These are phyloP conservation scores for Aureobasidium uvarum DNA, from an alignment of 2,329 filamentous ascomycete species.

Conservation along the genomic window DNA sequence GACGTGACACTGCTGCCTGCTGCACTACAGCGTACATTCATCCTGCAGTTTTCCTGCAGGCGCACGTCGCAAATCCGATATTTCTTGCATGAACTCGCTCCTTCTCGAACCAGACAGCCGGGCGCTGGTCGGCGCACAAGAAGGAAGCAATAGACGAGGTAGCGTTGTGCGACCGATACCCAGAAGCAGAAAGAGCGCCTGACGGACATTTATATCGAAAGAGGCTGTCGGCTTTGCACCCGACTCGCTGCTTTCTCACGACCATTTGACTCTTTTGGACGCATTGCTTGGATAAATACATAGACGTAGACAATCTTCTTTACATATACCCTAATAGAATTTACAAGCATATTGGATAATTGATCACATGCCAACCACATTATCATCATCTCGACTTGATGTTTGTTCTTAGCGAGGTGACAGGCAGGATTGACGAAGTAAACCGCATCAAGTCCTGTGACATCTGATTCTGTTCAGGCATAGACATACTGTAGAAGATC, in stretches of 20 bases:
- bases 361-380: background rate
- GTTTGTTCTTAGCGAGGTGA: background rate
- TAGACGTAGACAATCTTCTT: background rate
- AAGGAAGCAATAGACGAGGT: constrained; percentile 1
- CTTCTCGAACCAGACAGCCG: background rate
- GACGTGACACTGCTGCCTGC: background rate
- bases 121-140: background rate
- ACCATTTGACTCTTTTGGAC: constrained; percentile 7
- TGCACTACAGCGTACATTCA: background rate
- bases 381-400: background rate
- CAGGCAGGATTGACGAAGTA: background rate
- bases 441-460: background rate
- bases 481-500: background rate
- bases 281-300: background rate
- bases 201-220: constrained; percentile 7
- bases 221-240: constrained; percentile 5
- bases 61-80: constrained; percentile 9
- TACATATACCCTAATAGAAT: constrained; percentile 2
- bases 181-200: constrained; percentile 3
- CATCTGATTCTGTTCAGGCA: background rate
- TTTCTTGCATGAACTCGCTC: constrained; percentile 11
- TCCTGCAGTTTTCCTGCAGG: background rate
- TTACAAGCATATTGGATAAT: background rate
- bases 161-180: background rate
- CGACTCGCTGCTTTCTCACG: background rate